A percentile compares a stretch with the other conserved stretches of the same genome.
Conservation (phyloP, 2,329 filamentous ascomycete genomes). For the Fusarium tanahbumbuense region DNA sequence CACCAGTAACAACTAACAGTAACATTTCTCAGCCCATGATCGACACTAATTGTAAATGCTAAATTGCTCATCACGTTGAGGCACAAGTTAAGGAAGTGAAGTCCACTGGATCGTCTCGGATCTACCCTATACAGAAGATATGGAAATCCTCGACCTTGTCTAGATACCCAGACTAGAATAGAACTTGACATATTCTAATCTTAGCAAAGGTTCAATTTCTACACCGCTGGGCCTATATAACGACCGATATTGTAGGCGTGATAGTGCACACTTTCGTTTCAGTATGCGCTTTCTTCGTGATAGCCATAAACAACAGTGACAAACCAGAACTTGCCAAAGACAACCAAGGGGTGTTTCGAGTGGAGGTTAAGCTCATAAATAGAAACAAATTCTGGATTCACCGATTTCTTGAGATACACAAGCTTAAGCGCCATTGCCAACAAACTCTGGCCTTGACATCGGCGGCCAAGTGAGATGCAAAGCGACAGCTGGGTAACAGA, state of each 20-base stretch:
- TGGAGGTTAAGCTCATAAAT: neutral
- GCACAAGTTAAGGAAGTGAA: neutral
- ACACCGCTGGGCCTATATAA: neutral
- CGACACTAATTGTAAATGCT: neutral
- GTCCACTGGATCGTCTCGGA: neutral
- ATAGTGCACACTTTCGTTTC: constrained; percentile 12
- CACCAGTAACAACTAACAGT: neutral
- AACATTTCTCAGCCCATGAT: neutral
- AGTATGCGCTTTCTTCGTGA: constrained; percentile 20
- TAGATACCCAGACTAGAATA: neutral
- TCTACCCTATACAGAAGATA: neutral
- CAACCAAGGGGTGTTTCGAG: neutral
- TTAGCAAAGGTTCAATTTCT: neutral
- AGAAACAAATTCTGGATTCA: neutral
- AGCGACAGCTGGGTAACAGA: neutral
- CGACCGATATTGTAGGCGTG: neutral
- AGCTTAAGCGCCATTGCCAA: constrained; percentile 18
- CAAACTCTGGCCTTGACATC: neutral
- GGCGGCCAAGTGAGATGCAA: constrained; percentile 27
- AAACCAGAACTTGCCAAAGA: neutral
- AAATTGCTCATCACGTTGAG: neutral
- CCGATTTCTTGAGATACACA: neutral
- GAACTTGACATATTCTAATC: neutral
- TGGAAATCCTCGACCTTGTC: neutral
- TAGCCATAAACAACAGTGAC: neutral